phyloP scores from a whole-genome alignment of 371 early-diverging fungal species.

The Apophysomyces variabilis region DNA sequence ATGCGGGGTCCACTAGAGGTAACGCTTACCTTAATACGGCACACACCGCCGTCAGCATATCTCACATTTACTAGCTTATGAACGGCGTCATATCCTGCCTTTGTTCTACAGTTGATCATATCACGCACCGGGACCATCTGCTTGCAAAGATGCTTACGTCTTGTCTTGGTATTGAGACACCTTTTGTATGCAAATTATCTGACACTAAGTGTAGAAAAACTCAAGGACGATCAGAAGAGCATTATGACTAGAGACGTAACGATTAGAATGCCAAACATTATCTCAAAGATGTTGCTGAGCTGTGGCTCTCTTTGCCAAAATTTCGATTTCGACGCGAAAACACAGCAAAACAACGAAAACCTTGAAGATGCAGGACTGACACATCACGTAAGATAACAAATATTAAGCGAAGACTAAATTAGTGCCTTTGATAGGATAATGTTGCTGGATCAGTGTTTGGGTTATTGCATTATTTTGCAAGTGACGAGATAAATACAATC shows the following conservation, averaged over 20 bases:
- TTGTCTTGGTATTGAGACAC: conserved; percentile 32
- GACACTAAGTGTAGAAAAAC: conserved; percentile 25
- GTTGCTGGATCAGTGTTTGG: conserved; percentile 11
- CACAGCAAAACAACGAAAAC: conserved; percentile 24
- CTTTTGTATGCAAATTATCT: neutral
- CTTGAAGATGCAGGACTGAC: conserved; percentile 1
- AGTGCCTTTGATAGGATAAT: conserved; percentile 5
- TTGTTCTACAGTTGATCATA: conserved; percentile 64
- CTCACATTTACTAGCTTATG: conserved; percentile 47
- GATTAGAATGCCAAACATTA: conserved; percentile 14
- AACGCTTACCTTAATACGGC: neutral
- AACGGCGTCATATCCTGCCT: conserved; percentile 75
- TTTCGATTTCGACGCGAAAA: conserved; percentile 77
- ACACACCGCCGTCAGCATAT: neutral
- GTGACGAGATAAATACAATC: conserved; percentile 19
- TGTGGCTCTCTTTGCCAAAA: conserved; percentile 73
- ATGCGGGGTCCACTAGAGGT: conserved; percentile 63
- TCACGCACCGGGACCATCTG: conserved; percentile 67
- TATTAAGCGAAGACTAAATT: neutral
- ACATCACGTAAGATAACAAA: neutral
- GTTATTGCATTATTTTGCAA: conserved; percentile 13
- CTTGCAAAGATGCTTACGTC: conserved; percentile 70
- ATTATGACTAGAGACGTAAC: conserved; percentile 23
- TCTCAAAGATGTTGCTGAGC: conserved; percentile 51
- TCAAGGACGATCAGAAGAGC: conserved; percentile 32